A percentile compares a stretch with the other conserved stretches of the same genome.
These are phyloP conservation scores for Bonia amplexicaulis DNA, from an alignment of 176 grass and related monocot species.

Conservation along the genomic window DNA sequence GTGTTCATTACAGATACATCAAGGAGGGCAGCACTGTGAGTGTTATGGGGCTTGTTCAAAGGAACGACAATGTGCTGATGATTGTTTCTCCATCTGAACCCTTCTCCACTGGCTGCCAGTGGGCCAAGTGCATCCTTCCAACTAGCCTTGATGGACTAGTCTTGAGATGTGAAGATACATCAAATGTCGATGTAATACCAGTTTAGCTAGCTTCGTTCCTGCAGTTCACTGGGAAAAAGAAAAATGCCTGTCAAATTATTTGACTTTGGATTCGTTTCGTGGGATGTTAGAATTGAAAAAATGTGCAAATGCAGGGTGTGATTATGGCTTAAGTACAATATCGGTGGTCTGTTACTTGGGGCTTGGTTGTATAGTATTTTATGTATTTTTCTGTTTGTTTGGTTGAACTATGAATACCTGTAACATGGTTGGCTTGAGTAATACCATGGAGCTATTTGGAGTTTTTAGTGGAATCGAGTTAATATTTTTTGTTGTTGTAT, in stretches of 20 bases:
- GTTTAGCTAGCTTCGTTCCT: conserved; percentile 40
- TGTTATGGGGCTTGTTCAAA: conserved; percentile 67
- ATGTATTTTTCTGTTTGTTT: conserved; percentile 22
- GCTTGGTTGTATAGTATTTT: conserved; percentile 45
- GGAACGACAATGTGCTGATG: conserved; percentile 63
- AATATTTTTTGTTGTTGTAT: not conserved
- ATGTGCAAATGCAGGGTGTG: conserved; percentile 47
- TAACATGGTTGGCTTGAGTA: conserved; percentile 39
- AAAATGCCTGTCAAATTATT: not conserved
- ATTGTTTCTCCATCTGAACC: conserved; percentile 66
- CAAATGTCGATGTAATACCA: conserved; percentile 64
- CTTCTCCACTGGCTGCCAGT: conserved; percentile 71
- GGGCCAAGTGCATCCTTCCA: conserved; percentile 55
- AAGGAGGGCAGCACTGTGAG: conserved; percentile 78
- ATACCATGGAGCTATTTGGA: conserved; percentile 20
- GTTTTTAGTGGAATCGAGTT: conserved; percentile 12
- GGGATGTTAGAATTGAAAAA: conserved; percentile 29
- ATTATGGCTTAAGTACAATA: conserved; percentile 36
- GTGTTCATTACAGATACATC: conserved; percentile 37
- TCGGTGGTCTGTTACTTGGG: not conserved
- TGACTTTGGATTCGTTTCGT: conserved; percentile 30
- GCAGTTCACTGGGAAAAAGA: not conserved
- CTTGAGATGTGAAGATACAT: conserved; percentile 59
- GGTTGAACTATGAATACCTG: conserved; percentile 21
- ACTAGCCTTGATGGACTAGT: conserved; percentile 55